Conservation (phyloP, 1,284 basidiomycete species). For the Malassezia dermatis region DNA sequence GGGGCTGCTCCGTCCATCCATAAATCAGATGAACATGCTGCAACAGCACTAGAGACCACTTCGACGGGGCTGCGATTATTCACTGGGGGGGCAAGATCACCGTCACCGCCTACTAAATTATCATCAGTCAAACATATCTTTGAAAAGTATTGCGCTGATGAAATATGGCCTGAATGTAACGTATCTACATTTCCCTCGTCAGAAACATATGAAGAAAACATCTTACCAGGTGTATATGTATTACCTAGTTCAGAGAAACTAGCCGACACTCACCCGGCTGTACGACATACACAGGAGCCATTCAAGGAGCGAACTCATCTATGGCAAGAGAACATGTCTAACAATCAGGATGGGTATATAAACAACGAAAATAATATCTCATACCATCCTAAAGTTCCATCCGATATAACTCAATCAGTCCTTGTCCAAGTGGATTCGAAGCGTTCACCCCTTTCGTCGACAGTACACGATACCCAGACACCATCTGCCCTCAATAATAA, state of each 20-base stretch:
- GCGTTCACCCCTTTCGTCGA: not conserved
- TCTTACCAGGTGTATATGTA: not conserved
- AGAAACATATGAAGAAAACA: not conserved
- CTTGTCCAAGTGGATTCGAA: not conserved
- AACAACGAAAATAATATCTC: not conserved
- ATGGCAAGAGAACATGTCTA: not conserved
- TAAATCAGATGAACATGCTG: not conserved
- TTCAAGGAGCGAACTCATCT: not conserved
- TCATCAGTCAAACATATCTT: not conserved
- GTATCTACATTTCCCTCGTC: not conserved
- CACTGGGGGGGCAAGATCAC: not conserved
- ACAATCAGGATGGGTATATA: not conserved
- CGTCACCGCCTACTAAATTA: not conserved
- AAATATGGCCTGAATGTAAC: not conserved
- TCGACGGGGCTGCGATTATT: not conserved
- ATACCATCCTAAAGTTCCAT: not conserved
- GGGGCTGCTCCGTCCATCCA: not conserved
- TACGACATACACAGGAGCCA: not conserved
- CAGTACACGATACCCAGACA: not conserved
- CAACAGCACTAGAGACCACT: not conserved
- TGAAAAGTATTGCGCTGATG: constrained; percentile 5
- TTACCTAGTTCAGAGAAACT: not conserved
- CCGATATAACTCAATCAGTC: not conserved
- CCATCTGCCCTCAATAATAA: not conserved
- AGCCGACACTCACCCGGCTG: not conserved